Evolutionary conservation across 2,329 filamentous ascomycete genomes (phyloP).

Genomic region (Dactylella cylindrospora): DNA sequence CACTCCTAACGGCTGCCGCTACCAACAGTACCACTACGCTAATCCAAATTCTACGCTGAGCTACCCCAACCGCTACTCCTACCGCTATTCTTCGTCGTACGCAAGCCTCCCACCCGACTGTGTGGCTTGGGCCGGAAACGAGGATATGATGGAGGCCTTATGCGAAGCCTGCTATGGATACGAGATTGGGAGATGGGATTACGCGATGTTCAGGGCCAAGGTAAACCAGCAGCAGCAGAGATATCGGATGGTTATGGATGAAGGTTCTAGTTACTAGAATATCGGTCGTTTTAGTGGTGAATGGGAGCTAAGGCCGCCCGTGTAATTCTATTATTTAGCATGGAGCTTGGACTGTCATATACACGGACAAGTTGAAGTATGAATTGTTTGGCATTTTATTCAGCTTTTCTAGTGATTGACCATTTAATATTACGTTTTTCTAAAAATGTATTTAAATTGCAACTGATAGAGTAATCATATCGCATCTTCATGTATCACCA

Average conservation of each 20-base stretch:
- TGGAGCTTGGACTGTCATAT: too few species aligned
- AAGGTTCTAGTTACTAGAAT: too few species aligned
- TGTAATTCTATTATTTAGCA: too few species aligned
- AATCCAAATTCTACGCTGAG: not conserved
- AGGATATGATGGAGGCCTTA: not conserved
- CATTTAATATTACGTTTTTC: too few species aligned
- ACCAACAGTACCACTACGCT: not conserved
- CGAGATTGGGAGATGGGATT: not conserved
- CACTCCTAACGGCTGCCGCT: constrained; percentile 11
- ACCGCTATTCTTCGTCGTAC: constrained; percentile 29
- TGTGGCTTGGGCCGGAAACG: not conserved
- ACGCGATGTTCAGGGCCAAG: constrained; percentile 11
- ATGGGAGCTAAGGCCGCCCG: too few species aligned
- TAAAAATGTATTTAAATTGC: too few species aligned
- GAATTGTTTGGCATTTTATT: too few species aligned
- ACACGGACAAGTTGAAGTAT: too few species aligned
- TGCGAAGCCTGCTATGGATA: constrained; percentile 27
- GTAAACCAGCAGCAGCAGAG: not conserved
- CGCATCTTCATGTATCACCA: too few species aligned
- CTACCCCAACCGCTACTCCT: constrained; percentile 1
- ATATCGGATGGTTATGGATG: constrained; percentile 4
- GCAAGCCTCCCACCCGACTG: constrained; percentile 15
- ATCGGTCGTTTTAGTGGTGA: too few species aligned
- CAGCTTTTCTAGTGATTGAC: too few species aligned
- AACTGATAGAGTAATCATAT: too few species aligned